These are phyloP conservation scores for Neoboletus brunneissimus DNA, from an alignment of 768 basidiomycete genomes.

Conservation along the genomic window DNA sequence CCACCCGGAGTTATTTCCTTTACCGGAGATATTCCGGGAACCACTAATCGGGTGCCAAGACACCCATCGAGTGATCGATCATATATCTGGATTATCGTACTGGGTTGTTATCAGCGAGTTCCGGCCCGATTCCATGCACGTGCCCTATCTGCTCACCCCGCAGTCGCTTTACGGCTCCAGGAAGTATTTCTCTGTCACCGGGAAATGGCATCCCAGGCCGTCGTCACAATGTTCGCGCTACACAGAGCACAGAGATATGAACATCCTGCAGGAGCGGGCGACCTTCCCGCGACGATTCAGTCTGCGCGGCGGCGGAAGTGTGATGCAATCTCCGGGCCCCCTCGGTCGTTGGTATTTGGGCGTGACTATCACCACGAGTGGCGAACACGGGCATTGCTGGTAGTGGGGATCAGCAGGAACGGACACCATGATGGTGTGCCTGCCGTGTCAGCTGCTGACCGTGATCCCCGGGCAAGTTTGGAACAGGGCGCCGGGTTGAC, in stretches of 20 bases:
- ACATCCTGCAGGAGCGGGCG: too few species aligned
- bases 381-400: neutral
- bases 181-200: too few species aligned
- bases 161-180: too few species aligned
- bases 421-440: neutral
- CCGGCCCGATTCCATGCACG: neutral
- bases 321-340: neutral
- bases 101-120: neutral
- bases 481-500: neutral
- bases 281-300: conserved; percentile 7
- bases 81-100: neutral
- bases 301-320: neutral
- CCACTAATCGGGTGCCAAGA: too few species aligned
- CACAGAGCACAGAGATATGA: too few species aligned
- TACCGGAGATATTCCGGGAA: too few species aligned
- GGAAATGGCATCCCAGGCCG: too few species aligned
- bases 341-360: neutral
- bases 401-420: conserved; percentile 6
- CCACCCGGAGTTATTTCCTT: too few species aligned
- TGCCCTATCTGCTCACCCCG: neutral
- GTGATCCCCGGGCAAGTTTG: neutral
- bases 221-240: too few species aligned
- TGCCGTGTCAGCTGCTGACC: neutral
- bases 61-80: neutral
- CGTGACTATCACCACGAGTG: neutral